These are phyloP conservation scores for Endoconidiophora polonica DNA, from an alignment of 2,329 filamentous ascomycete genomes.

Conservation along the genomic window DNA sequence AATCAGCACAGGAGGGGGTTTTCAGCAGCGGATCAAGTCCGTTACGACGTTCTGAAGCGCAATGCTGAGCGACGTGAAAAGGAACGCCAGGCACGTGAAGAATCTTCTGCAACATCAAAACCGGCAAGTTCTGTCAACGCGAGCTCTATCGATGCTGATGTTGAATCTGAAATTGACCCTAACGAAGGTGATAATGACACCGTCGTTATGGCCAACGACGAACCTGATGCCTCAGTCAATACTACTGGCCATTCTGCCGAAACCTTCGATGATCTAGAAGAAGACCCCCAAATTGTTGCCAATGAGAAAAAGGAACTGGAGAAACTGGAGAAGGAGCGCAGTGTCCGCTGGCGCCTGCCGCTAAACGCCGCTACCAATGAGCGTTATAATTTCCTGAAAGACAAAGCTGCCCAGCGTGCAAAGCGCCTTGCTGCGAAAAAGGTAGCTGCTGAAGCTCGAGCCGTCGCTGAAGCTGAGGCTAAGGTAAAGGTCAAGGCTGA, in stretches of 20 bases:
- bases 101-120: conserved; percentile 8
- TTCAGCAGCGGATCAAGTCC: neutral
- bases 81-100: conserved; percentile 7
- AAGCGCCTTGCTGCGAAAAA: conserved; percentile 6
- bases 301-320: conserved; percentile 8
- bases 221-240: neutral
- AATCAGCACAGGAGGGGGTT: conserved; percentile 1
- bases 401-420: conserved; percentile 5
- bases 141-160: conserved; percentile 7
- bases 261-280: conserved; percentile 6
- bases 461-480: neutral
- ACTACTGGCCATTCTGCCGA: neutral
- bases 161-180: conserved; percentile 7
- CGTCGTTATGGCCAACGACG: conserved; percentile 11
- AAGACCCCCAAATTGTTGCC: conserved; percentile 7
- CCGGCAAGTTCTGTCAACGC: conserved; percentile 5
- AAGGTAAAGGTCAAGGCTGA: conserved; percentile 1
- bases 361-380: neutral
- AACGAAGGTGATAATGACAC: conserved; percentile 12
- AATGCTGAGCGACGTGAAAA: conserved; percentile 4
- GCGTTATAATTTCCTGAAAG: conserved; percentile 5
- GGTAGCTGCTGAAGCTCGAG: conserved; percentile 1
- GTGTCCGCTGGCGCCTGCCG: conserved; percentile 1
- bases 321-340: conserved; percentile 2
- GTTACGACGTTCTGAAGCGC: conserved; percentile 5